Conservation (phyloP, 2,329 filamentous ascomycete genomes). For the Daldinia eschscholtzii region DNA sequence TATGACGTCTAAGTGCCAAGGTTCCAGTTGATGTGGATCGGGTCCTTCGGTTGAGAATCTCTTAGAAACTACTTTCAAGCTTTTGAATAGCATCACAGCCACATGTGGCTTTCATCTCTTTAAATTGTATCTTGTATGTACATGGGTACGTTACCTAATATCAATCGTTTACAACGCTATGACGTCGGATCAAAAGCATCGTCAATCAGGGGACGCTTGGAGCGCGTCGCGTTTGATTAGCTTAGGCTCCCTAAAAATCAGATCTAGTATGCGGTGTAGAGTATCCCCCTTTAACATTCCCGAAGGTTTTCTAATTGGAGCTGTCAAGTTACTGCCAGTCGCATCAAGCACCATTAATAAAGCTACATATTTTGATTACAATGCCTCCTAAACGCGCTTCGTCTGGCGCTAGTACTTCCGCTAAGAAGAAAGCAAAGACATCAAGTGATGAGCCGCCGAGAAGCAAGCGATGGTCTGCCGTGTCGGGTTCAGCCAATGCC, state of each 20-base stretch:
- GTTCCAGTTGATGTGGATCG: neutral
- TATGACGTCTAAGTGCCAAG: neutral
- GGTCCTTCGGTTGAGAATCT: neutral
- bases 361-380: neutral
- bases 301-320: too few relatives aligned
- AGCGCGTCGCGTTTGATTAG: neutral
- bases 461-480: conserved; percentile 50
- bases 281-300: too few relatives aligned
- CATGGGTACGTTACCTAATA: neutral
- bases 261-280: neutral
- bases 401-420: conserved; percentile 1
- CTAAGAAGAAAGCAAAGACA: conserved; percentile 44
- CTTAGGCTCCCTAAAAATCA: neutral
- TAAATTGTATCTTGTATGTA: too few relatives aligned
- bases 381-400: neutral
- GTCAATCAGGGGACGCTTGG: neutral
- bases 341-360: neutral
- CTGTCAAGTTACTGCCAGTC: too few relatives aligned
- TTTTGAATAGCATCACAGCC: neutral
- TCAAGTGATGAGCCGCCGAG: conserved; percentile 36
- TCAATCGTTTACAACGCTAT: neutral
- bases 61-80: neutral
- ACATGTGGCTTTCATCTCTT: neutral
- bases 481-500: conserved; percentile 54
- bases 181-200: neutral